These are phyloP conservation scores for Gossypium australe DNA, from an alignment of 345 rosid species.

Conservation along the genomic window DNA sequence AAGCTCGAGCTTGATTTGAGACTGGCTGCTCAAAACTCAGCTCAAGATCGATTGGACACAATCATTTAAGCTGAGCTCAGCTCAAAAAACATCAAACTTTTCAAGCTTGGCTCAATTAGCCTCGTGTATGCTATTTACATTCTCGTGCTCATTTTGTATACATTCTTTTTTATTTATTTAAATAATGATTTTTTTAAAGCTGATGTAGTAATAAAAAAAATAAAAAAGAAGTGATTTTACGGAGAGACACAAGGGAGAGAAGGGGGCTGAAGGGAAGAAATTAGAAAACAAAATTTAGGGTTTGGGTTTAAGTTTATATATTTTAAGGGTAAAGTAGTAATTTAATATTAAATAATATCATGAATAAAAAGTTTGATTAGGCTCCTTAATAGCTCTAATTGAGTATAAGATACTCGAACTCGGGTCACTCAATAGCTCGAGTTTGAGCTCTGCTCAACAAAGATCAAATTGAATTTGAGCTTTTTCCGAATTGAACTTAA, in stretches of 20 bases:
- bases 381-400: not conserved
- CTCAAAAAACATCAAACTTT: not conserved
- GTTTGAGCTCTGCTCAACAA: not conserved
- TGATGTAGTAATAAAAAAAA: not conserved
- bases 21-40: not conserved
- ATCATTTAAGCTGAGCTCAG: not conserved
- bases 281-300: not conserved
- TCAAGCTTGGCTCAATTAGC: not conserved
- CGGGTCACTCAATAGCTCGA: not conserved
- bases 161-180: not conserved
- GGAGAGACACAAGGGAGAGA: not conserved
- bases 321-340: not conserved
- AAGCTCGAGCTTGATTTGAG: not conserved
- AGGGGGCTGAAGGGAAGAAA: not conserved
- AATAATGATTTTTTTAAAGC: not conserved
- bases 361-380: not conserved
- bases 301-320: not conserved
- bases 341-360: not conserved
- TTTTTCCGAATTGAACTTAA: not conserved
- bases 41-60: not conserved
- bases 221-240: not conserved
- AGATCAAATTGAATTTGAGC: not conserved
- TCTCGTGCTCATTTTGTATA: not conserved
- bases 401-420: not conserved
- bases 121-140: not conserved